A percentile compares a stretch with the other conserved stretches of the same genome.
phyloP scores from a whole-genome alignment of 352 stramenopile genomes.

The Thraustochytrium sp. region DNA sequence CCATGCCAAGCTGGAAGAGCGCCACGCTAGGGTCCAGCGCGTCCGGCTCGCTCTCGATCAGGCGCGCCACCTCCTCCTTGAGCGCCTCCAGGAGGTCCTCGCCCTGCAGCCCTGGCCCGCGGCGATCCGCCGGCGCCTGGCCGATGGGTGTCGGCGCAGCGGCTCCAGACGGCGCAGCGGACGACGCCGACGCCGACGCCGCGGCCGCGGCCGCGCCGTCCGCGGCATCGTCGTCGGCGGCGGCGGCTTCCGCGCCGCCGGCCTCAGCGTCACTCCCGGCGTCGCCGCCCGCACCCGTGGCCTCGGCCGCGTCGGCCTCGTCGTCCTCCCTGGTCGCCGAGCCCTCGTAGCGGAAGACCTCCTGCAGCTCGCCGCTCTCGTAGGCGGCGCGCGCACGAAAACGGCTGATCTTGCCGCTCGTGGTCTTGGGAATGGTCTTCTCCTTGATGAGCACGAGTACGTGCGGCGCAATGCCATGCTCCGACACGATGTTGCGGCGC shows the following conservation, averaged over 20 bases:
- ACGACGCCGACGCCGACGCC: background rate
- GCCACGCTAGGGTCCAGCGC: slow-evolving; percentile 53
- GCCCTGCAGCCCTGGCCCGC: slow-evolving; percentile 46
- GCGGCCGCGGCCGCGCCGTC: slow-evolving; percentile 36
- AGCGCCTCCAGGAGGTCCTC: slow-evolving; percentile 57
- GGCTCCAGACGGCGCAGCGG: background rate
- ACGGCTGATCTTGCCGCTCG: slow-evolving; percentile 94
- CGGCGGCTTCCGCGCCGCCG: background rate
- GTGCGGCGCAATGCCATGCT: slow-evolving; percentile 77
- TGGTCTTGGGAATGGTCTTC: slow-evolving; percentile 92
- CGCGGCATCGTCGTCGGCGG: slow-evolving; percentile 34
- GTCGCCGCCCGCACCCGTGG: background rate
- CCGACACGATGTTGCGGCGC: slow-evolving; percentile 60
- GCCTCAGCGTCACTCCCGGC: slow-evolving; percentile 46
- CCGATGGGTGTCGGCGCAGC: background rate
- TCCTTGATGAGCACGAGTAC: slow-evolving; percentile 80
- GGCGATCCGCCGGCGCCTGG: background rate
- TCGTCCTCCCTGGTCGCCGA: slow-evolving; percentile 55
- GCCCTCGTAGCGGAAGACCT: slow-evolving; percentile 49
- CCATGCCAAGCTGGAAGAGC: slow-evolving; percentile 69
- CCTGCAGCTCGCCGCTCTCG: slow-evolving; percentile 34
- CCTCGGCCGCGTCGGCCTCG: slow-evolving; percentile 47
- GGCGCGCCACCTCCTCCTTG: slow-evolving; percentile 55
- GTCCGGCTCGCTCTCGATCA: slow-evolving; percentile 54
- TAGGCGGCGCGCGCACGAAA: slow-evolving; percentile 63